A percentile compares a stretch with the other conserved stretches of the same genome.
These are phyloP conservation scores for Aspergillus latus DNA, from an alignment of 2,329 filamentous ascomycete species.

Conservation along the genomic window DNA sequence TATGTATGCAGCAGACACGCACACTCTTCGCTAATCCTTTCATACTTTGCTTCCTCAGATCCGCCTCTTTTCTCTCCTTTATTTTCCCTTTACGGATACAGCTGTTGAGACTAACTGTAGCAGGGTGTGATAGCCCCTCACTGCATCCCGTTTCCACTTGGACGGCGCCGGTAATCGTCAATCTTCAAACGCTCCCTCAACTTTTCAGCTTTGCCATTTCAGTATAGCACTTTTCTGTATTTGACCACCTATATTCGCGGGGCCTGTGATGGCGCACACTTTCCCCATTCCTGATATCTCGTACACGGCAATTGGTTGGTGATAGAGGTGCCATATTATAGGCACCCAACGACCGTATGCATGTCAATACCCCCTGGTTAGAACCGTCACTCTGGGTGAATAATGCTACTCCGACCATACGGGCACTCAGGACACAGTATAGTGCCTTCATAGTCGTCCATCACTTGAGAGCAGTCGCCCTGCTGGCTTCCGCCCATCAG, in stretches of 20 bases:
- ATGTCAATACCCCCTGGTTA: constrained; percentile 16
- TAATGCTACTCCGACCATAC: constrained; percentile 6
- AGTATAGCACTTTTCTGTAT: constrained; percentile 13
- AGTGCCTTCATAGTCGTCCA: neutral
- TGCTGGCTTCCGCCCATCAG: neutral
- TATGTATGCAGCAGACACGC: constrained; percentile 20
- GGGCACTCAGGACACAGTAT: neutral
- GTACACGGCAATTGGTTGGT: constrained; percentile 18
- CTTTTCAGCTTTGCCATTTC: neutral
- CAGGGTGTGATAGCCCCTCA: constrained; percentile 12
- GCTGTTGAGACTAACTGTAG: constrained; percentile 18
- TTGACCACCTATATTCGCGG: constrained; percentile 3
- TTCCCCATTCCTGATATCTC: constrained; percentile 12
- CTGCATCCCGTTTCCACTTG: neutral
- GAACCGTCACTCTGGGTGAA: constrained; percentile 10
- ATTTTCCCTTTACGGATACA: constrained; percentile 13
- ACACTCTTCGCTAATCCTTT: constrained; percentile 27
- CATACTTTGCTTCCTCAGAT: constrained; percentile 31
- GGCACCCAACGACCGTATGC: constrained; percentile 17
- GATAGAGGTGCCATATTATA: constrained; percentile 6
- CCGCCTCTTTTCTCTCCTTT: constrained; percentile 21
- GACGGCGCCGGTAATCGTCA: neutral
- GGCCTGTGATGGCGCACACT: constrained; percentile 1
- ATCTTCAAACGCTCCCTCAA: neutral
- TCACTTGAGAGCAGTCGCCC: neutral